Evolutionary conservation across 139 green algal genomes (phyloP).

Genomic region (Choricystis sp.): DNA sequence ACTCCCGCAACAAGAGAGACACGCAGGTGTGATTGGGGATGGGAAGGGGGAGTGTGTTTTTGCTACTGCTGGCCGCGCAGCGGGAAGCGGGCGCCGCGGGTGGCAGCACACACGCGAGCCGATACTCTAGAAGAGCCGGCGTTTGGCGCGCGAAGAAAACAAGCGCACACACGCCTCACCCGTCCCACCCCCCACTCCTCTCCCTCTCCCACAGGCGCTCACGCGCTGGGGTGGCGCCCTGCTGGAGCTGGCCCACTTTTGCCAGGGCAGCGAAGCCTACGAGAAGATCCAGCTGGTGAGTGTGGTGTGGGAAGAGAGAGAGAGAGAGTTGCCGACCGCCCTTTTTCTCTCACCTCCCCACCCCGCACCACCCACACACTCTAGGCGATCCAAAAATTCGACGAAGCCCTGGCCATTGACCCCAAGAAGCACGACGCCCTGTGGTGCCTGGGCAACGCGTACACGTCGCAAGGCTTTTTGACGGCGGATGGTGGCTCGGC

Average conservation of each 20-base stretch:
- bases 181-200: not conserved
- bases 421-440: conserved; percentile 58
- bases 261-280: conserved; percentile 64
- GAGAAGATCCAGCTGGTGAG: conserved; percentile 72
- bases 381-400: conserved; percentile 67
- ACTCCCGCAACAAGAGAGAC: conserved; percentile 58
- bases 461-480: conserved; percentile 49
- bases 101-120: too few relatives aligned
- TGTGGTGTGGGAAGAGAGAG: not conserved
- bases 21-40: conserved; percentile 32
- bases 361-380: not conserved
- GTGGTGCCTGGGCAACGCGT: conserved; percentile 95
- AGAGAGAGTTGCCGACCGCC: not conserved
- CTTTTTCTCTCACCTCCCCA: not conserved
- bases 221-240: conserved; percentile 85
- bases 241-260: conserved; percentile 92
- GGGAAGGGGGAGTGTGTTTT: not conserved
- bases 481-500: conserved; percentile 6
- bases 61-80: not conserved
- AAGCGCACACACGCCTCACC: not conserved
- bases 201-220: conserved; percentile 47
- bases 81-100: too few relatives aligned
- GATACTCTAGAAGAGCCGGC: too few relatives aligned
- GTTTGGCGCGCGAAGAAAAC: not conserved
- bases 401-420: conserved; percentile 62